These are phyloP conservation scores for Krasilnikovozyma curviuscula DNA, from an alignment of 768 basidiomycete species.

Conservation along the genomic window DNA sequence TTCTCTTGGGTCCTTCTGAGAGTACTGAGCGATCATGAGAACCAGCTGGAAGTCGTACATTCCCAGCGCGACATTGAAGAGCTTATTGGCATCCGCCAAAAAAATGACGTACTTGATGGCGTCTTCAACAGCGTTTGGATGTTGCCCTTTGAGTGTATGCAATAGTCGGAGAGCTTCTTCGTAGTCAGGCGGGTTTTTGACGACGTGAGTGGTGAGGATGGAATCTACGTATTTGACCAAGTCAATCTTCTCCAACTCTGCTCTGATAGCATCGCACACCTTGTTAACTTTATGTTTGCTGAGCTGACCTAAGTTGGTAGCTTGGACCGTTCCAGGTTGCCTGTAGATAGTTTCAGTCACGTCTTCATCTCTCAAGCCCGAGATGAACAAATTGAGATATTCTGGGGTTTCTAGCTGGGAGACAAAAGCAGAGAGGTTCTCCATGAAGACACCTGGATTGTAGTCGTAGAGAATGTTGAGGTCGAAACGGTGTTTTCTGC, in stretches of 20 bases:
- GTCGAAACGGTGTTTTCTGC: slow-evolving; percentile 83
- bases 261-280: slow-evolving; percentile 58
- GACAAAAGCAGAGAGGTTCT: slow-evolving; percentile 45
- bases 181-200: slow-evolving; percentile 76
- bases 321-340: background rate
- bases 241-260: slow-evolving; percentile 47
- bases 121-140: slow-evolving; percentile 69
- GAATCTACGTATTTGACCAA: slow-evolving; percentile 68
- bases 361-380: slow-evolving; percentile 31
- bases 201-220: slow-evolving; percentile 77
- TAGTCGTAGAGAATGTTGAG: slow-evolving; percentile 74
- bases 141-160: slow-evolving; percentile 49
- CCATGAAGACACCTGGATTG: slow-evolving; percentile 46
- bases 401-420: slow-evolving; percentile 78
- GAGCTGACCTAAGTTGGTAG: background rate
- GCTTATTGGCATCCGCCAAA: slow-evolving; percentile 71
- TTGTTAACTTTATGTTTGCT: slow-evolving; percentile 32
- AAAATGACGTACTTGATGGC: slow-evolving; percentile 98
- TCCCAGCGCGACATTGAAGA: slow-evolving; percentile 87
- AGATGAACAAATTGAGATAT: slow-evolving; percentile 77
- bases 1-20: slow-evolving; percentile 96
- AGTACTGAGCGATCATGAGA: slow-evolving; percentile 85
- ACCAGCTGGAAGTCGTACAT: slow-evolving; percentile 98
- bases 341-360: slow-evolving; percentile 23
- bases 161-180: slow-evolving; percentile 63